Percentiles rank a stretch among this genome's conserved stretches.
Evolutionary conservation across 371 early-diverging fungal species (phyloP).

Genomic region (Fennellomyces sp.): DNA sequence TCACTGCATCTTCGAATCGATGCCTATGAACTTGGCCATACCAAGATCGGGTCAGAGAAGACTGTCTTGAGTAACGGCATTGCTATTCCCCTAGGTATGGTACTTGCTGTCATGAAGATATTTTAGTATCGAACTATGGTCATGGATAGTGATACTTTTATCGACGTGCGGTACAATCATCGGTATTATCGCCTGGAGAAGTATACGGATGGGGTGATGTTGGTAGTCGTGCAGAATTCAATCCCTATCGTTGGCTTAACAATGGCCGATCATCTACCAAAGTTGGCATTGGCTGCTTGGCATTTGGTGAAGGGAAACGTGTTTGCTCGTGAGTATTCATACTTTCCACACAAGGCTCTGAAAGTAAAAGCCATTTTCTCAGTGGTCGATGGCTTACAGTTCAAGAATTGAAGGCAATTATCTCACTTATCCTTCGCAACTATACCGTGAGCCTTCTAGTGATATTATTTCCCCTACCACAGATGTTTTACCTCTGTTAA

Average conservation of each 20-base stretch:
- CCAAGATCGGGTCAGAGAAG: conserved; percentile 20
- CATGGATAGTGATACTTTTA: conserved; percentile 29
- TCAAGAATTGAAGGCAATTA: conserved; percentile 26
- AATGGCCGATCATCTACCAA: conserved; percentile 38
- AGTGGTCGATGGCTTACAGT: conserved; percentile 30
- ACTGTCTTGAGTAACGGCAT: conserved; percentile 40
- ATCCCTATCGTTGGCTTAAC: conserved; percentile 49
- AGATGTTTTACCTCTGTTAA: no score
- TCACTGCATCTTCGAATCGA: conserved; percentile 28
- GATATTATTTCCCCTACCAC: conserved; percentile 11
- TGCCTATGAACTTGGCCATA: conserved; percentile 31
- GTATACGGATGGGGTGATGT: conserved; percentile 1
- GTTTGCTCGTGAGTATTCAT: conserved; percentile 18
- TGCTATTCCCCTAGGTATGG: conserved; percentile 40
- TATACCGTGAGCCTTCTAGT: conserved; percentile 10
- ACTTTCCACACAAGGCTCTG: neutral
- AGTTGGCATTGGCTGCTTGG: conserved; percentile 36
- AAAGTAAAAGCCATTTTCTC: neutral
- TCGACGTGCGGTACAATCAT: conserved; percentile 30
- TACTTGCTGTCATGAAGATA: no score
- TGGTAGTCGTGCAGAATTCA: conserved; percentile 29
- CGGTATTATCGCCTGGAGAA: conserved; percentile 9
- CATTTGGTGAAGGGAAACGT: conserved; percentile 59
- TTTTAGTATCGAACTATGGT: neutral
- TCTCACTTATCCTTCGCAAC: conserved; percentile 21